Evolutionary conservation across 2,329 filamentous ascomycete species (phyloP).

Genomic region (Thielaviopsis ethacetica): DNA sequence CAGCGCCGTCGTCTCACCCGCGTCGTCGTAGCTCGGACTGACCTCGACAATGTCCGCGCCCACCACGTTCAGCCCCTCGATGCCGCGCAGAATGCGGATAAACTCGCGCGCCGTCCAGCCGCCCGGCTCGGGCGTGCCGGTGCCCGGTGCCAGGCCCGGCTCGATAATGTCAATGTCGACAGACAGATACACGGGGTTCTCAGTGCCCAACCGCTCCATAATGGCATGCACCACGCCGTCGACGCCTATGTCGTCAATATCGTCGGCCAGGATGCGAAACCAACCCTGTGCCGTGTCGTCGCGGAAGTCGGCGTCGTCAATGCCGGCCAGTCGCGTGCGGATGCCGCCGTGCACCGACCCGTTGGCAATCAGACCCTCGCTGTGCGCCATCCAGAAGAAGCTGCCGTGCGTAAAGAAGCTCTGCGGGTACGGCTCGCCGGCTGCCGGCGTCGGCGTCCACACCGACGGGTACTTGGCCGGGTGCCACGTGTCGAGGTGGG

Average conservation of each 20-base stretch:
- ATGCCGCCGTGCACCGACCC: constrained; percentile 66
- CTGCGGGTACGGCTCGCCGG: constrained; percentile 17
- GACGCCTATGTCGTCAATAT: constrained; percentile 69
- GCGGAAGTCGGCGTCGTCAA: constrained; percentile 47
- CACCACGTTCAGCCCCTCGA: constrained; percentile 71
- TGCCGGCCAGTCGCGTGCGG: constrained; percentile 54
- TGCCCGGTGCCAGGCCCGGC: constrained; percentile 50
- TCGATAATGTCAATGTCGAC: constrained; percentile 77
- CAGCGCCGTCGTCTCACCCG: constrained; percentile 59
- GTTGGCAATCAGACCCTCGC: constrained; percentile 65
- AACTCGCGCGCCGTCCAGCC: constrained; percentile 85
- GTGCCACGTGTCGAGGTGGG: constrained; percentile 74
- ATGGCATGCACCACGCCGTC: constrained; percentile 55
- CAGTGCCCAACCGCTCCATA: constrained; percentile 52
- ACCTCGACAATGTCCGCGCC: constrained; percentile 87
- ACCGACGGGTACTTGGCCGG: constrained; percentile 62
- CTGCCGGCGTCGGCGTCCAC: constrained; percentile 40
- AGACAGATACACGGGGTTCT: constrained; percentile 65
- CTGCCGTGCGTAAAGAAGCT: constrained; percentile 68
- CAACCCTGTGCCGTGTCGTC: constrained; percentile 59
- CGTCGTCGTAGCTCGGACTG: constrained; percentile 63
- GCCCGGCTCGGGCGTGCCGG: constrained; percentile 77
- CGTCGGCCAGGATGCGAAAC: constrained; percentile 61
- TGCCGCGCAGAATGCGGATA: constrained; percentile 64
- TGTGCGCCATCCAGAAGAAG: constrained; percentile 80